Base-by-base conservation (phyloP, 805 yeast species). In the Saccharomyces jurei region DNA sequence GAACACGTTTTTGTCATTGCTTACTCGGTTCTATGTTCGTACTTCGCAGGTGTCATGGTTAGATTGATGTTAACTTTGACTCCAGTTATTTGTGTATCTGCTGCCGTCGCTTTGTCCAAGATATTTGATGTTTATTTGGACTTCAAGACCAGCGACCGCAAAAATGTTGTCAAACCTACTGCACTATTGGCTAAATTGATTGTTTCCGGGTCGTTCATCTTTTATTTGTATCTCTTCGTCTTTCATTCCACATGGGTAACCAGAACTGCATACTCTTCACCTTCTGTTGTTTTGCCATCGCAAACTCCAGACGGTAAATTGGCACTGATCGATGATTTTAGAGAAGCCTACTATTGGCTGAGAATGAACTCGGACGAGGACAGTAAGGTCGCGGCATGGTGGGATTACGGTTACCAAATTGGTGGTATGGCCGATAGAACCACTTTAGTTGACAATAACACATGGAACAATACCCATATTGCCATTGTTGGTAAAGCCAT, bases 391-490 rank as follows among this genome's bases (percentile, higher is more conserved):
- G 89, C 95, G 86, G 86, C 97, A 10, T 94, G 99, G 99, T 94
- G 99, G 99, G 99, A 95, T 77, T 95, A 95, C 68, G 99, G 99
- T 53, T 94, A 94, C 73, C 99, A 94, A 77, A 94, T 94, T 66
- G 99, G 99, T 64, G 99, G 99, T 59, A 94, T 94, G 98, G 99
- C 99, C 49, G 99, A 94, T 74, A 83, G 99, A 68, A 92, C 98
- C 60, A 94, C 99, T 5, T 78, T 94, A 63, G 99, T 95, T 44
- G 99, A 94, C 72, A 94, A 94, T 80, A 94, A 94, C 75, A 94
- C 99, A 10, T 94, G 99, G 99, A 94, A 94, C 71, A 94, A 94
- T 77, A 94, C 99, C 3, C 99, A 94, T 71, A 95, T 94, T 72
- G 99, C 99, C 61, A 90, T 97, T 14, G 99, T 94, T 53, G 99